These are phyloP conservation scores for Lactuca saligna DNA, from an alignment of 129 eudicot genomes.

Conservation along the genomic window DNA sequence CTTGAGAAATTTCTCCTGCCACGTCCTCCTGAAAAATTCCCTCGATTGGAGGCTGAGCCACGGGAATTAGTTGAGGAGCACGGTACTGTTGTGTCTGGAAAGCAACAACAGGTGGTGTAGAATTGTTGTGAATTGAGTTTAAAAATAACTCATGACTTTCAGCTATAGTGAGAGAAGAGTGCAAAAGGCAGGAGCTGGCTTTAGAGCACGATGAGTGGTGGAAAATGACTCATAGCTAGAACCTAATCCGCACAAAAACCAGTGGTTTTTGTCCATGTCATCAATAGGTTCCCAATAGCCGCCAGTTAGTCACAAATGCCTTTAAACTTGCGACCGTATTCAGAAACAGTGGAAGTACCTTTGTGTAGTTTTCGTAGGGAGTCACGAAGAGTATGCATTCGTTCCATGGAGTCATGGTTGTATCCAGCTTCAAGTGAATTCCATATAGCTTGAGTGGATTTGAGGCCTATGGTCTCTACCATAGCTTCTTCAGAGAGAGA, in stretches of 20 bases:
- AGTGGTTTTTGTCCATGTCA: not conserved
- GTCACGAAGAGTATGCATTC: not conserved
- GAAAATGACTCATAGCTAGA: not conserved
- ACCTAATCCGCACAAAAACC: not conserved
- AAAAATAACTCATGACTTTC: not conserved
- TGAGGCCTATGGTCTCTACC: not conserved
- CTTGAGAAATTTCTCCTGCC: not conserved
- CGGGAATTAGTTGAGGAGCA: too few relatives aligned
- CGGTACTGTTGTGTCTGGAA: not conserved
- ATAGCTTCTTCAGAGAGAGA: not conserved
- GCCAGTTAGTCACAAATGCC: not conserved
- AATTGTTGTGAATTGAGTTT: not conserved
- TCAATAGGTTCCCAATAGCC: not conserved
- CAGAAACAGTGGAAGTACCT: not conserved
- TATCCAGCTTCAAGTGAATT: too few relatives aligned
- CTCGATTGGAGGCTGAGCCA: too few relatives aligned
- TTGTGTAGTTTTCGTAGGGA: not conserved
- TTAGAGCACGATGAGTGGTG: not conserved
- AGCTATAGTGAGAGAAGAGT: not conserved
- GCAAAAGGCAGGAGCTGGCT: not conserved
- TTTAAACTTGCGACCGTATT: not conserved
- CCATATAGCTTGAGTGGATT: too few relatives aligned
- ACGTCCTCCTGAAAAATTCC: not conserved
- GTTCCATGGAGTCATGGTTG: too few relatives aligned
- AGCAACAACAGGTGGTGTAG: not conserved